Conservation (phyloP, 2,329 filamentous ascomycete species). For the Dichotomopilus funicola region DNA sequence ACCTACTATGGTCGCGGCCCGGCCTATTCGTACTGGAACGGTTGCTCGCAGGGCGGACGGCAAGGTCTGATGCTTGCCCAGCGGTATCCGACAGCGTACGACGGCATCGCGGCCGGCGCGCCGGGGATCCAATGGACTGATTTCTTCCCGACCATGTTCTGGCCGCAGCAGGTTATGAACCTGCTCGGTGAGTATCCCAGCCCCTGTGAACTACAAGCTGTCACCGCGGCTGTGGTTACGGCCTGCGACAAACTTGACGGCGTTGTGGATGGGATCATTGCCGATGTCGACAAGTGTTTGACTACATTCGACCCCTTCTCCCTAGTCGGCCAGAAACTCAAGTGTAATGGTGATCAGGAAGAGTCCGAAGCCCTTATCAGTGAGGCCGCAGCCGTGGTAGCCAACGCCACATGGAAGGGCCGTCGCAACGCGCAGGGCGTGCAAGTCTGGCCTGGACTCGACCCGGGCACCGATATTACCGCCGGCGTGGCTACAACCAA, state of each 20-base stretch:
- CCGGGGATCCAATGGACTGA: conserved; percentile 36
- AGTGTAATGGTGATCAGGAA: conserved; percentile 16
- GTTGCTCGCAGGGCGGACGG: conserved; percentile 49
- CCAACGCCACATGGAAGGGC: conserved; percentile 14
- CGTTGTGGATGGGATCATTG: conserved; percentile 38
- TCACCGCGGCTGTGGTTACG: conserved; percentile 31
- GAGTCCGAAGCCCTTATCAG: not conserved
- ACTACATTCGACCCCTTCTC: conserved; percentile 26
- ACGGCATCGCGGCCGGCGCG: conserved; percentile 44
- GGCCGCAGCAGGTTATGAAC: conserved; percentile 32
- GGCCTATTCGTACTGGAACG: conserved; percentile 46
- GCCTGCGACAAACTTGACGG: conserved; percentile 40
- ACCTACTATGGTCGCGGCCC: conserved; percentile 41
- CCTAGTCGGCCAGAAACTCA: conserved; percentile 20
- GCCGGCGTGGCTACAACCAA: conserved; percentile 4
- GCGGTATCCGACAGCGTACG: conserved; percentile 46
- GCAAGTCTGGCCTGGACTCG: conserved; percentile 16
- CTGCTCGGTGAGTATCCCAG: conserved; percentile 29
- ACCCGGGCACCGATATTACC: conserved; percentile 11
- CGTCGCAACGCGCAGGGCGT: conserved; percentile 4
- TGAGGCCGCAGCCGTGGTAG: conserved; percentile 10
- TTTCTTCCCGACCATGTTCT: conserved; percentile 21
- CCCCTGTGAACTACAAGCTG: conserved; percentile 33
- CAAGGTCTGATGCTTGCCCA: conserved; percentile 48
- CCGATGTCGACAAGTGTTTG: conserved; percentile 31